Conservation (phyloP, 2,329 filamentous ascomycete species). For the Paradendryphiella salina region DNA sequence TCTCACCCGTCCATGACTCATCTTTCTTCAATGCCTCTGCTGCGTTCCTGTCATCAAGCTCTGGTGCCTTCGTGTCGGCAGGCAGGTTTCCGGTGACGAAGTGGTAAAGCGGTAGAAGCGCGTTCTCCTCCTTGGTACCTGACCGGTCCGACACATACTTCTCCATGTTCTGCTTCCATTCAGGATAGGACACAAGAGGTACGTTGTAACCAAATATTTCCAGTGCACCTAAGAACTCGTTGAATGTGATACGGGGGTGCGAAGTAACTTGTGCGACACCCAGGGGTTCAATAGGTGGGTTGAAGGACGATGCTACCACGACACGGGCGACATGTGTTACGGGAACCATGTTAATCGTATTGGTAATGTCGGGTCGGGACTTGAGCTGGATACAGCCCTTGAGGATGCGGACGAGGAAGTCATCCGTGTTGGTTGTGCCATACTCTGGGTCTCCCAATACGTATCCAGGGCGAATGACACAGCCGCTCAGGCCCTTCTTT, state of each 20-base stretch:
- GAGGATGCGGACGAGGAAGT: conserved; percentile 83
- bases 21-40: conserved; percentile 66
- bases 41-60: conserved; percentile 74
- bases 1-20: conserved; percentile 60
- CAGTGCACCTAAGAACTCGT: conserved; percentile 72
- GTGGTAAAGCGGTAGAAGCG: conserved; percentile 71
- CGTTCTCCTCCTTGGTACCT: conserved; percentile 67
- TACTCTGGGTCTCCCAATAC: conserved; percentile 72
- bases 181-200: conserved; percentile 66
- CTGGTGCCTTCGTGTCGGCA: conserved; percentile 68
- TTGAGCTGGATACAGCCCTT: conserved; percentile 86
- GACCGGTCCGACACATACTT: conserved; percentile 63
- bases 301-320: conserved; percentile 72
- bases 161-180: conserved; percentile 70
- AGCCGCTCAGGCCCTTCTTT: conserved; percentile 71
- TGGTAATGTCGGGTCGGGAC: conserved; percentile 73
- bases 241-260: conserved; percentile 77
- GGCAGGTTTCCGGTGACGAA: conserved; percentile 73
- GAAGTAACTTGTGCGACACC: conserved; percentile 77
- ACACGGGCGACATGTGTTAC: conserved; percentile 82
- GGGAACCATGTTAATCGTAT: conserved; percentile 87
- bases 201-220: conserved; percentile 73
- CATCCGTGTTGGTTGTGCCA: conserved; percentile 77
- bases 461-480: conserved; percentile 82
- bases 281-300: conserved; percentile 59